phyloP scores from a whole-genome alignment of 768 basidiomycete species.

The Lactifluus hygrophoroides region DNA sequence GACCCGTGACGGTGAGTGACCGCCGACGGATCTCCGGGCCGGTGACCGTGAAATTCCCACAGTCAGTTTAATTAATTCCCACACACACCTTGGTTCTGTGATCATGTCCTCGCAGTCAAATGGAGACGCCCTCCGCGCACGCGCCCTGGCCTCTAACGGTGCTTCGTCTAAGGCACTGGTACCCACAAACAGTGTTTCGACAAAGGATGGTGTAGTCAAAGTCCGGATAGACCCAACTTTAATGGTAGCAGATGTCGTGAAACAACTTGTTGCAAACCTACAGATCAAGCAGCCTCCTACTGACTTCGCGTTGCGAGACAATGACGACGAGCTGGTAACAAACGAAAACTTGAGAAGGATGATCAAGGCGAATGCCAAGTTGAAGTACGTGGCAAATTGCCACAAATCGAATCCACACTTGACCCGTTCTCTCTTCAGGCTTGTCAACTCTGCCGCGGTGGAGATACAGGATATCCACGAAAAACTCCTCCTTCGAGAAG shows the following conservation, averaged over 20 bases:
- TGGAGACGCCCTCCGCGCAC: slow-evolving; percentile 9
- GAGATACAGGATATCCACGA: slow-evolving; percentile 73
- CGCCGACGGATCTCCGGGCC: background rate
- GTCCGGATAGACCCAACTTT: slow-evolving; percentile 80
- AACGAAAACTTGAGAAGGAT: slow-evolving; percentile 79
- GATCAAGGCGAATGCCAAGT: slow-evolving; percentile 66
- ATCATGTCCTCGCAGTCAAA: slow-evolving; percentile 12
- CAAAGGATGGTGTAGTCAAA: slow-evolving; percentile 69
- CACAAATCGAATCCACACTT: background rate
- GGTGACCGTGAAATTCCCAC: background rate
- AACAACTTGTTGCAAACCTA: slow-evolving; percentile 73
- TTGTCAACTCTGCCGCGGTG: slow-evolving; percentile 70
- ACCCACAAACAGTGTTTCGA: slow-evolving; percentile 80
- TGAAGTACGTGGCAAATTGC: slow-evolving; percentile 47
- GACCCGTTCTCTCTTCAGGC: slow-evolving; percentile 32
- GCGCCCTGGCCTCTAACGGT: slow-evolving; percentile 8
- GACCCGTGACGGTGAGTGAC: too few species aligned
- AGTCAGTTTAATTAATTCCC: background rate
- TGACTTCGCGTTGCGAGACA: slow-evolving; percentile 73
- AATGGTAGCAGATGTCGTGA: slow-evolving; percentile 76
- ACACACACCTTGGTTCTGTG: background rate
- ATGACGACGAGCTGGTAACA: slow-evolving; percentile 75
- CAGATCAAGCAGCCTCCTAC: slow-evolving; percentile 67
- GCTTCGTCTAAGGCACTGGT: slow-evolving; percentile 40
- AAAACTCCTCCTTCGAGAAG: slow-evolving; percentile 54